Evolutionary conservation across 2,329 filamentous ascomycete species (phyloP).

Genomic region (Lachnellula hyalina): DNA sequence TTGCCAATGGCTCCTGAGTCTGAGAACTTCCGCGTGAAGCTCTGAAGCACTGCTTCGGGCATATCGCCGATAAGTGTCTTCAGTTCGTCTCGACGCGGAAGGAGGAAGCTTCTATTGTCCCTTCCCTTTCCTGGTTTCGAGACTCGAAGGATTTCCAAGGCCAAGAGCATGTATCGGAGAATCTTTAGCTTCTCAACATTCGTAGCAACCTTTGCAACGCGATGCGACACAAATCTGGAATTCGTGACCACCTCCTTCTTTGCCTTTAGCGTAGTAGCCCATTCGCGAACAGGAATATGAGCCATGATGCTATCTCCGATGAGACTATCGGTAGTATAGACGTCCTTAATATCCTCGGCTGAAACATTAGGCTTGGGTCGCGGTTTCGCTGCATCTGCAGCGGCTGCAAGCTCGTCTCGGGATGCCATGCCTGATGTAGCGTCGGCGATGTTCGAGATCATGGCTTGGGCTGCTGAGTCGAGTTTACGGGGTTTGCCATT

Average conservation of each 20-base stretch:
- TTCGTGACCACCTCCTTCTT: slow-evolving; percentile 50
- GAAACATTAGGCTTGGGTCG: slow-evolving; percentile 64
- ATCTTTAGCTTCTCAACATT: slow-evolving; percentile 50
- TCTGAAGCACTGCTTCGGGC: slow-evolving; percentile 58
- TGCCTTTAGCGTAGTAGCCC: slow-evolving; percentile 62
- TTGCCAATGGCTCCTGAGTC: slow-evolving; percentile 60
- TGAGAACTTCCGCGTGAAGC: slow-evolving; percentile 65
- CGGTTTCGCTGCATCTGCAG: slow-evolving; percentile 63
- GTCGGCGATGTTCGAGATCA: slow-evolving; percentile 59
- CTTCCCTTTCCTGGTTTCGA: slow-evolving; percentile 41
- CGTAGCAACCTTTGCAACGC: slow-evolving; percentile 48
- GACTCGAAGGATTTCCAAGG: slow-evolving; percentile 48
- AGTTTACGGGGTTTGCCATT: slow-evolving; percentile 43
- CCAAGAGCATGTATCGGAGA: slow-evolving; percentile 54
- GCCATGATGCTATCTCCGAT: slow-evolving; percentile 65
- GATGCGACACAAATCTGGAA: slow-evolving; percentile 61
- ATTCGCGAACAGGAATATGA: slow-evolving; percentile 64
- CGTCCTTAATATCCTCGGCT: slow-evolving; percentile 63
- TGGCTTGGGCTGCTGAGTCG: slow-evolving; percentile 50
- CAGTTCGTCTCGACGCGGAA: slow-evolving; percentile 60
- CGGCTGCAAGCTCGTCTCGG: slow-evolving; percentile 58
- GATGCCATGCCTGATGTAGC: slow-evolving; percentile 62
- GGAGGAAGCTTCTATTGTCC: slow-evolving; percentile 36
- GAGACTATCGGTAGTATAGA: slow-evolving; percentile 63
- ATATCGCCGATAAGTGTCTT: slow-evolving; percentile 50